Base-by-base conservation (phyloP, 345 rosid species). In the Geranium brycei region DNA sequence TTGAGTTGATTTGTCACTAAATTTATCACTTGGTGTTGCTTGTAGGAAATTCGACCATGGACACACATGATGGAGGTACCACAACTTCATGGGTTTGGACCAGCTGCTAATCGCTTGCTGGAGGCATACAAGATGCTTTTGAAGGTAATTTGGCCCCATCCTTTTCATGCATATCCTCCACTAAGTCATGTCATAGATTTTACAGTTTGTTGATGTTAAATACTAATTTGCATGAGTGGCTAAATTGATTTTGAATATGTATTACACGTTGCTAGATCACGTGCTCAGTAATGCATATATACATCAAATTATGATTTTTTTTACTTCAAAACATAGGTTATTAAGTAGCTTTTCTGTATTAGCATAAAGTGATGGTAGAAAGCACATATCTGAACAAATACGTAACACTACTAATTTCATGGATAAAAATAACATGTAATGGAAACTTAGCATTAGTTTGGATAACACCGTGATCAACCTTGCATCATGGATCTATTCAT, bases 31-130 rank as follows among this genome's bases (percentile, higher is more conserved):
- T 51, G 62, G 28, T 59, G 14, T 10, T 57, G 63, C 61, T 68
- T 70, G 40, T 66, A 88, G 96, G 95, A 93, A 80, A 88, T 93
- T 66, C 95, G 97, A 30, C 99, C 95, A 30, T 93, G 99, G 99
- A 93, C 96, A 7, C 97, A 95, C 71, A 95, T 90, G 97, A 95
- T 95, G 96, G 99, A 95, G 79, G 97, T 91, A 64, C 99, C 96
- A 51, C 99, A 95, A 66, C 97, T 91, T 75, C 97, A 95, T 84
- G 99, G 97, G 28, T 88, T 91, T 76, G 97, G 97, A 51, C 95
- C 95, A 38, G 99, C 99, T 59, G 97, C 99, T 66, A 87, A 91
- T 72, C 91, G 95, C 69, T 82, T 95, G 81, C 71, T 95, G 68
- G 99, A 91, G 76, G 99, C 99, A 64, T 95, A 91, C 77, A 88